These are phyloP conservation scores for Pythium sukuiense DNA, from an alignment of 352 stramenopile genomes.

Conservation along the genomic window DNA sequence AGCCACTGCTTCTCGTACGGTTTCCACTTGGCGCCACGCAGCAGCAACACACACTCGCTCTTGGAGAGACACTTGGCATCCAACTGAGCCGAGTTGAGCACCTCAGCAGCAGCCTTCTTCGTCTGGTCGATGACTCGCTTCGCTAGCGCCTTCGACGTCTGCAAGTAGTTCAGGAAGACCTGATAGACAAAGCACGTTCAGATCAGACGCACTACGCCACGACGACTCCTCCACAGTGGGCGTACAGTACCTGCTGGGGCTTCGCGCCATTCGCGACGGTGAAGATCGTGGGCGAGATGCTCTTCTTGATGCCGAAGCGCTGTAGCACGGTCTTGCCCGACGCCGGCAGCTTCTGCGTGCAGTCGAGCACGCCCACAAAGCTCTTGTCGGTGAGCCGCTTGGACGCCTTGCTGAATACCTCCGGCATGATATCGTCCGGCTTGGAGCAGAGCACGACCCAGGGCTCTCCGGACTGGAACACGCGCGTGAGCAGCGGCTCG, in stretches of 20 bases:
- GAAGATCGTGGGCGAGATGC: conserved; percentile 73
- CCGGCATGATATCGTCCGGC: conserved; percentile 66
- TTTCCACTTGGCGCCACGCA: conserved; percentile 55
- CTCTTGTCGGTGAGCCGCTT: conserved; percentile 53
- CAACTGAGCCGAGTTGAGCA: conserved; percentile 70
- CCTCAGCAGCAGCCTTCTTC: conserved; percentile 52
- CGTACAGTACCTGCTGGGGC: conserved; percentile 50
- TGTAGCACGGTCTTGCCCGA: conserved; percentile 60
- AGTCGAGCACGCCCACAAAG: conserved; percentile 76
- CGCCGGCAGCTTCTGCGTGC: conserved; percentile 53
- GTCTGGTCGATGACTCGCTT: conserved; percentile 55
- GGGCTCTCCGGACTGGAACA: conserved; percentile 79
- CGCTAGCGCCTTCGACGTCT: conserved; percentile 56
- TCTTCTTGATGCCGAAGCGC: conserved; percentile 60
- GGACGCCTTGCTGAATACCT: conserved; percentile 69
- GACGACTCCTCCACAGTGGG: neutral
- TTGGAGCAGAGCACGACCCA: conserved; percentile 80
- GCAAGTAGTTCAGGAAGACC: conserved; percentile 69
- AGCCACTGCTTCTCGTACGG: conserved; percentile 77
- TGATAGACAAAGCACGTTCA: conserved; percentile 13
- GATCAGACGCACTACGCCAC: neutral
- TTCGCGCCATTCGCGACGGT: conserved; percentile 76
- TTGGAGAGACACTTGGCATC: conserved; percentile 66
- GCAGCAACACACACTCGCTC: conserved; percentile 59
- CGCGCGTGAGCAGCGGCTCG: conserved; percentile 49